Evolutionary conservation across 2,329 filamentous ascomycete species (phyloP), one percentile per base, ranked within the genome.

Genomic region (Karstenula rhodostoma): DNA sequence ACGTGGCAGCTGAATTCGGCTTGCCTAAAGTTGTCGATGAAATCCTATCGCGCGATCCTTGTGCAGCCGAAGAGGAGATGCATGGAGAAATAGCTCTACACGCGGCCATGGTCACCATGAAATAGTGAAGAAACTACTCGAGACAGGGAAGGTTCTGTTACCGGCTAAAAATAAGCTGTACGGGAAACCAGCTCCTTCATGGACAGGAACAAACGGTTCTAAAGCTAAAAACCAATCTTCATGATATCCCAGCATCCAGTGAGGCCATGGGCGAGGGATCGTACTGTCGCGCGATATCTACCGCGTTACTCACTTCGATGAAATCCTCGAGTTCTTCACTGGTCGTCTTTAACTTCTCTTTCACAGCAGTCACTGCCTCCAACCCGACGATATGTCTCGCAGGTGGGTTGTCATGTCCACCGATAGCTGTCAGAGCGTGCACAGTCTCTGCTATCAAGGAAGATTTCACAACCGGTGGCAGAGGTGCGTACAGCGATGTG

Each of bases 241-340:
- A 47, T 25, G n/a, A 55, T 13, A 12, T 4, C 7, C 8, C 40
- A 7, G n/a, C 42, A 35, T 55, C 52, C 5, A 35, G 5, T 22
- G 40, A 46, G 2, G 42, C 22, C 40, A 47, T 42, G 22, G 33
- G n/a, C 10, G 58, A 49, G 29, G 49, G 61, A 46, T 70, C 68
- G n/a, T 67, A 63, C 19, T 73, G 70, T 56, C 71, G 76, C 33
- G 73, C 74, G 57, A 93, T 91, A 75, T 97, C 94, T 17, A 95
- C 93, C 0, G 92, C 90, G 66, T 90, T 84, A 71, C 93, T 97
- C 27, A 93, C 90, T 70, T 96, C 93, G 29, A 97, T 90, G 78
- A 98, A 98, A 68, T 98, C 95, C 77, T 98, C 95, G 58, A 98
- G 81, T 80, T 98, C 95, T 76, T 98, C 94, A 64, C 93, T 96